phyloP scores from a whole-genome alignment of 2,329 filamentous ascomycete genomes.

The Seiridium unicorne region DNA sequence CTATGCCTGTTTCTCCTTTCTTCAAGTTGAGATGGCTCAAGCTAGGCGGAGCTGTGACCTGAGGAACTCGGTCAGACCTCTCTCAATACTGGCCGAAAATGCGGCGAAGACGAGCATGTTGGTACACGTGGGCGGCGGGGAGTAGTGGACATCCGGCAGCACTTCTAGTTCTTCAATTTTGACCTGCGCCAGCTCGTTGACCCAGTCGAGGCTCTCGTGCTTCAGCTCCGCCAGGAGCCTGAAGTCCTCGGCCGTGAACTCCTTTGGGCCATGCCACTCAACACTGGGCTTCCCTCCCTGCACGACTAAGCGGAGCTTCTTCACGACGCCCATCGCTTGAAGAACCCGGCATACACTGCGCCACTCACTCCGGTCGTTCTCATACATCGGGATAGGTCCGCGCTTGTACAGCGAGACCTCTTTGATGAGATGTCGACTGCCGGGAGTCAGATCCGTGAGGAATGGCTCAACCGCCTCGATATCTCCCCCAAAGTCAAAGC shows the following conservation, averaged over 20 bases:
- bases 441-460: constrained; percentile 52
- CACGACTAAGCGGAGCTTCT: constrained; percentile 47
- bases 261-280: constrained; percentile 48
- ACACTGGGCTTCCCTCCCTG: constrained; percentile 49
- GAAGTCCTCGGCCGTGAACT: constrained; percentile 45
- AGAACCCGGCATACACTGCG: constrained; percentile 48
- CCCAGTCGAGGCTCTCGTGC: constrained; percentile 56
- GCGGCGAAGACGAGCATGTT: constrained; percentile 58
- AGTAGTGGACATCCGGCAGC: constrained; percentile 50
- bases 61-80: constrained; percentile 53
- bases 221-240: constrained; percentile 40
- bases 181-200: constrained; percentile 51
- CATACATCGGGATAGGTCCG: constrained; percentile 49
- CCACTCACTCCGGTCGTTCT: constrained; percentile 58
- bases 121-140: constrained; percentile 49
- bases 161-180: constrained; percentile 50
- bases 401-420: constrained; percentile 55
- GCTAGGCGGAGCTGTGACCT: constrained; percentile 29
- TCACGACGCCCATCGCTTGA: constrained; percentile 34
- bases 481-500: constrained; percentile 58
- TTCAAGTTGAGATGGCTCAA: too few species aligned
- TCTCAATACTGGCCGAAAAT: constrained; percentile 59
- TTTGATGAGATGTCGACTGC: constrained; percentile 44
- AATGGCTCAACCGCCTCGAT: constrained; percentile 62
- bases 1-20: too few species aligned